Base-by-base conservation (phyloP, 2,329 filamentous ascomycete species). In the Colletotrichum sp. region DNA sequence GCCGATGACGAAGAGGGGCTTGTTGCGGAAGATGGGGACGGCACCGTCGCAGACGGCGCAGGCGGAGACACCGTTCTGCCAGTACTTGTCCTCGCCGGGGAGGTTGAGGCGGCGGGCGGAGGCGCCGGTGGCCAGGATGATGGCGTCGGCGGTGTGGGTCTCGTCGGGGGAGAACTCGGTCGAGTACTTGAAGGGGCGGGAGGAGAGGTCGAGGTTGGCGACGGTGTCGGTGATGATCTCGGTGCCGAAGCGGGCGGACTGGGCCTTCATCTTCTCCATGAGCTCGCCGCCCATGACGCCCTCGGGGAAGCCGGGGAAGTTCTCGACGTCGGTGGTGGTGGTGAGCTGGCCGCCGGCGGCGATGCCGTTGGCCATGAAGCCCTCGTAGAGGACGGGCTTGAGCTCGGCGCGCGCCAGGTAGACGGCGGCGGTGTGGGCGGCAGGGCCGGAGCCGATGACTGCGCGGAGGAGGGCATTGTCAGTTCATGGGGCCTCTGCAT, bases 41-140 rank as follows among this genome's bases (percentile, higher is more conserved):
- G 96, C 97, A 78, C 97, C 97, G 83, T 99, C 97, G 87, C 97
- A 99, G 65, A 99, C 97, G 39, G 97, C 97, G 86, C 97, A 99
- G 66, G 97, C 97, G 68, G 94, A 97, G 83, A 99, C 95, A 80
- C 97, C 97, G 84, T 94, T 97, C 84, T 98, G 96, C 98, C 98
- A 99, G 91, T 96, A 99, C 85, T 93, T 94, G 71, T 98, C 94
- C 89, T 99, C 97, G 71, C 97, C 98, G 15, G 93, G 89, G 63
- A 99, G 91, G 84, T 94, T 89, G 71, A 99, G 88, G 78, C 98
- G 92, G 79, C 95, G 91, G 44, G 97, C 97, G 78, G 96, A 98
- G 65, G 98, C 97, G 79, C 97, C 97, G 1, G 97, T 99, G 55
- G 97, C 98, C 79, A 99, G 93, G 86, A 99, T 98, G 81, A 99